These are phyloP conservation scores for Penicillium digitatum DNA, from an alignment of 2,329 filamentous ascomycete genomes.

Conservation along the genomic window DNA sequence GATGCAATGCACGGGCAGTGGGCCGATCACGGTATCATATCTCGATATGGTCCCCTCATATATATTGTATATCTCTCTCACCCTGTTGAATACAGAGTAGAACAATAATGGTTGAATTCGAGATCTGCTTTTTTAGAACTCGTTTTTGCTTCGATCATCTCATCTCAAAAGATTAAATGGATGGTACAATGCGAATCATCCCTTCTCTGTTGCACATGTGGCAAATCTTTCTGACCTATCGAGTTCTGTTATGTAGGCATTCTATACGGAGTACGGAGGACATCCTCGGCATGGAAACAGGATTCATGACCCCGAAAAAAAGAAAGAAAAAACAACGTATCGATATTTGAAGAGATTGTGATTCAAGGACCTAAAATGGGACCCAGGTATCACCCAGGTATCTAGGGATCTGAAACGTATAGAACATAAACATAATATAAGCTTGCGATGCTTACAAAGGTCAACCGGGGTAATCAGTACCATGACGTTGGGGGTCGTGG, in stretches of 20 bases:
- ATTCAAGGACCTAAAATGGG: not conserved
- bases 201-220: not conserved
- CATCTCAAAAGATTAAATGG: not conserved
- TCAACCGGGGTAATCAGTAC: not conserved
- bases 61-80: too few relatives aligned
- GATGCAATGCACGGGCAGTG: constrained; percentile 1
- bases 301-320: not conserved
- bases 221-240: not conserved
- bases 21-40: constrained; percentile 3
- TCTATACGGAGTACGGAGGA: not conserved
- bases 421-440: not conserved
- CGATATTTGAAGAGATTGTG: too few relatives aligned
- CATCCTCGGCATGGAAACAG: not conserved
- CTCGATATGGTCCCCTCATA: not conserved
- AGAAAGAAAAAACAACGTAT: too few relatives aligned
- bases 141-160: too few relatives aligned
- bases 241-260: not conserved
- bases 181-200: not conserved
- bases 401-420: too few relatives aligned
- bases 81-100: not conserved
- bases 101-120: too few relatives aligned
- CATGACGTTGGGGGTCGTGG: constrained; percentile 1
- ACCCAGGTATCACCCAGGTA: too few relatives aligned
- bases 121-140: too few relatives aligned
- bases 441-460: not conserved